Evolutionary conservation across 495 filamentous ascomycete genomes (phyloP).

Genomic region (Evernia prunastri): DNA sequence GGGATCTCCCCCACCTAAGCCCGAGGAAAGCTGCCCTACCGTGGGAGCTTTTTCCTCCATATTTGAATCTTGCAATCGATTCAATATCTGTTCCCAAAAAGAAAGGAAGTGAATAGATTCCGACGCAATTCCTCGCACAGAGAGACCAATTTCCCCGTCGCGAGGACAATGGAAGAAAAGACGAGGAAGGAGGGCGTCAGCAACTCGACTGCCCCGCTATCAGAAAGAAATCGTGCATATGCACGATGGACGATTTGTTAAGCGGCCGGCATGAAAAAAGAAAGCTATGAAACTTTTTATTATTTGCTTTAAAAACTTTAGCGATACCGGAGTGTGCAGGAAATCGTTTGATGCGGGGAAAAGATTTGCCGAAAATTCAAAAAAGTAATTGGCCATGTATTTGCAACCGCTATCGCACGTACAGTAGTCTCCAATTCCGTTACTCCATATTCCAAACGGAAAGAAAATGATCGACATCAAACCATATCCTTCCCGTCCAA

Average conservation of each 20-base stretch:
- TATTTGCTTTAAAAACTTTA: too few relatives aligned
- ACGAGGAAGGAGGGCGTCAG: not conserved
- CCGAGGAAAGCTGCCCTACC: conserved; percentile 1
- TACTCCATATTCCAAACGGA: too few relatives aligned
- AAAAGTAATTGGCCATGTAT: not conserved
- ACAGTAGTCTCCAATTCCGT: too few relatives aligned
- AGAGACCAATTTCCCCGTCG: not conserved
- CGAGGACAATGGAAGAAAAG: not conserved
- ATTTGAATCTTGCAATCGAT: not conserved
- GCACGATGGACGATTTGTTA: not conserved
- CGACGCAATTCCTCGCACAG: too few relatives aligned
- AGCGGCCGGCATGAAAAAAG: not conserved
- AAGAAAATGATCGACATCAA: too few relatives aligned
- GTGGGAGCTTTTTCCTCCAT: conserved; percentile 8
- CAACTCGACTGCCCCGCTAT: not conserved
- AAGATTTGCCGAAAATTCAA: not conserved
- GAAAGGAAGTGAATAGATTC: not conserved
- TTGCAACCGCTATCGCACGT: too few relatives aligned
- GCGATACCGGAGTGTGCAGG: not conserved
- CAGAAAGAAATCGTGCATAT: not conserved
- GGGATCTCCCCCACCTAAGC: conserved; percentile 22
- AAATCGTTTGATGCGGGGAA: conserved; percentile 3
- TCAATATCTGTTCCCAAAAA: not conserved
- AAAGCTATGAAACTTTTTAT: not conserved
- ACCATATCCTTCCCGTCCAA: too few relatives aligned